Percentiles rank a stretch among this genome's conserved stretches.
phyloP scores from a whole-genome alignment of 768 basidiomycete genomes.

The Agrocybe praecox region DNA sequence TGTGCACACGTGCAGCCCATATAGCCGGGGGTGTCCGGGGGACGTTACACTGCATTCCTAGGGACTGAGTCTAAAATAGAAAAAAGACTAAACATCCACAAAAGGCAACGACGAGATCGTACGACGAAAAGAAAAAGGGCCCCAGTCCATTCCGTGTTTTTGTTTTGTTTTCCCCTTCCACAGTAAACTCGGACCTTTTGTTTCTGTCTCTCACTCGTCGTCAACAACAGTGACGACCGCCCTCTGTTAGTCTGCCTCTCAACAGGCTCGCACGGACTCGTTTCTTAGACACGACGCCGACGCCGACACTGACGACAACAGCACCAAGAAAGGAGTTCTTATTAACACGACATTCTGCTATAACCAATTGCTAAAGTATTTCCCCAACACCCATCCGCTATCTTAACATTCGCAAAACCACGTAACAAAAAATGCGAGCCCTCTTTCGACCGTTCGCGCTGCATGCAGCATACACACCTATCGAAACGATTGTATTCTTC shows the following conservation, averaged over 20 bases:
- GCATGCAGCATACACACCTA: slow-evolving; percentile 75
- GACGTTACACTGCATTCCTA: not conserved
- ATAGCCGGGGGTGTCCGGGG: not conserved
- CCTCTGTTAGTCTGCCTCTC: not conserved
- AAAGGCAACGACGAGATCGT: not conserved
- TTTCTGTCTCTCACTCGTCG: too few species aligned
- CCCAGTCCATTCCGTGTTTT: not conserved
- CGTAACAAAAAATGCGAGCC: slow-evolving; percentile 46
- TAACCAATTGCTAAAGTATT: not conserved
- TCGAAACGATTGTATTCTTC: slow-evolving; percentile 90
- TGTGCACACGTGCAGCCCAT: not conserved
- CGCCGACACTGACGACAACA: not conserved
- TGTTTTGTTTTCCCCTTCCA: not conserved
- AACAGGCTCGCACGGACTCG: not conserved
- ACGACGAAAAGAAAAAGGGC: not conserved
- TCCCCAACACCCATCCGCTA: not conserved
- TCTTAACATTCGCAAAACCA: not conserved
- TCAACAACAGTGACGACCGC: too few species aligned
- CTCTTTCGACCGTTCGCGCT: slow-evolving; percentile 68
- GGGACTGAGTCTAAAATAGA: not conserved
- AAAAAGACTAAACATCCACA: not conserved
- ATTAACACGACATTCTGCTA: not conserved
- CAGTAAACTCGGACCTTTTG: not conserved
- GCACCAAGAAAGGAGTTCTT: not conserved
- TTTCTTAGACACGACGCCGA: not conserved